These are phyloP conservation scores for Oligophagozyma castellii DNA, from an alignment of 1,139 yeast genomes.

Conservation along the genomic window DNA sequence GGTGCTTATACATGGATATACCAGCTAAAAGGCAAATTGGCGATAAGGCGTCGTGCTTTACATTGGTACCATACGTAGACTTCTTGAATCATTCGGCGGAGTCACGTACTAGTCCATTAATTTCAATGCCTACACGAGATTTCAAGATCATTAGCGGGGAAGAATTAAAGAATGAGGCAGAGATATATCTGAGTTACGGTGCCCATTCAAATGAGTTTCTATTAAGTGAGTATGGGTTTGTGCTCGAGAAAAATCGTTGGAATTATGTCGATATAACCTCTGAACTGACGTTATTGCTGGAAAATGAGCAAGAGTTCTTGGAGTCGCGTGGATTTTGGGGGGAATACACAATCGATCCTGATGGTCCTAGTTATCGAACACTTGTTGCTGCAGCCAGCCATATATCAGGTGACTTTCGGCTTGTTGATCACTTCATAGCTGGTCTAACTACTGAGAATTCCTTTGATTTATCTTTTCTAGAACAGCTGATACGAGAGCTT, in stretches of 20 bases:
- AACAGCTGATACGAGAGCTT: too few relatives aligned
- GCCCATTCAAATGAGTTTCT: conserved; percentile 76
- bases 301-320: conserved; percentile 29
- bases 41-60: conserved; percentile 45
- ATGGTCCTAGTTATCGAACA: conserved; percentile 54
- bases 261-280: conserved; percentile 53
- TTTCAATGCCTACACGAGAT: conserved; percentile 7
- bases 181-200: conserved; percentile 68
- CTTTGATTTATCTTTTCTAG: too few relatives aligned
- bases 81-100: conserved; percentile 62
- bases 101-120: conserved; percentile 22
- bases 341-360: conserved; percentile 50
- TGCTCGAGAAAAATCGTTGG: conserved; percentile 42
- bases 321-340: conserved; percentile 45
- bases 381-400: conserved; percentile 53
- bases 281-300: conserved; percentile 27
- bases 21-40: conserved; percentile 35
- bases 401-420: conserved; percentile 12
- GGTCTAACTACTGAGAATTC: conserved; percentile 21
- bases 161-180: conserved; percentile 34
- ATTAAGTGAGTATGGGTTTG: conserved; percentile 78
- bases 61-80: conserved; percentile 87
- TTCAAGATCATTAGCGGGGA: conserved; percentile 17
- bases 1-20: conserved; percentile 72
- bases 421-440: conserved; percentile 16